These are phyloP conservation scores for Scheffersomyces illinoinensis DNA, from an alignment of 1,139 yeast species.

Conservation along the genomic window DNA sequence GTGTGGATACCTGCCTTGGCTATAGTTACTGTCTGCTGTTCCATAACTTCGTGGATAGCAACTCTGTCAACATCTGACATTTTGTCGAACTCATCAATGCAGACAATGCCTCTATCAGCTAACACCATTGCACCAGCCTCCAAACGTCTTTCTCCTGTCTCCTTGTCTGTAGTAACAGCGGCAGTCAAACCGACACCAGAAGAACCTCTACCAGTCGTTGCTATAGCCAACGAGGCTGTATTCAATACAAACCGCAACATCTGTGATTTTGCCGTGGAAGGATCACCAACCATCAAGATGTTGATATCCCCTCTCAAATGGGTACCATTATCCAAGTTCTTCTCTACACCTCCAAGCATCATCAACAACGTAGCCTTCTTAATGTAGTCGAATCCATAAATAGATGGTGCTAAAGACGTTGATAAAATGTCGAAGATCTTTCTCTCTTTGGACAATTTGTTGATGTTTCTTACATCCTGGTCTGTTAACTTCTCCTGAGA, in stretches of 20 bases:
- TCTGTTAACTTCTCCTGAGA: slow-evolving; percentile 77
- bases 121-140: slow-evolving; percentile 99
- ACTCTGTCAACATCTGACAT: slow-evolving; percentile 97
- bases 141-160: slow-evolving; percentile 93
- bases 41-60: slow-evolving; percentile 99
- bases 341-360: slow-evolving; percentile 93
- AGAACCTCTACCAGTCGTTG: slow-evolving; percentile 98
- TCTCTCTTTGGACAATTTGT: slow-evolving; percentile 62
- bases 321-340: slow-evolving; percentile 91
- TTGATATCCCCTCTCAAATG: slow-evolving; percentile 98
- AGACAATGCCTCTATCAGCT: slow-evolving; percentile 95
- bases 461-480: slow-evolving; percentile 83
- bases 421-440: slow-evolving; percentile 79
- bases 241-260: slow-evolving; percentile 89
- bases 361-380: slow-evolving; percentile 88
- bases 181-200: slow-evolving; percentile 99
- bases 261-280: slow-evolving; percentile 97
- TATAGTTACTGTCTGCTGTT: slow-evolving; percentile 97
- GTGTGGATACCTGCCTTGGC: slow-evolving; percentile 99
- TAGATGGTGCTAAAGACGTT: slow-evolving; percentile 91
- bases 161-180: slow-evolving; percentile 94
- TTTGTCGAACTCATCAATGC: slow-evolving; percentile 98
- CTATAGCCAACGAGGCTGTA: slow-evolving; percentile 93
- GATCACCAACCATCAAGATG: slow-evolving; percentile 96
- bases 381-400: slow-evolving; percentile 89